These are phyloP conservation scores for Styphnolobium japonicum DNA, from an alignment of 306 rosid genomes.

Conservation along the genomic window DNA sequence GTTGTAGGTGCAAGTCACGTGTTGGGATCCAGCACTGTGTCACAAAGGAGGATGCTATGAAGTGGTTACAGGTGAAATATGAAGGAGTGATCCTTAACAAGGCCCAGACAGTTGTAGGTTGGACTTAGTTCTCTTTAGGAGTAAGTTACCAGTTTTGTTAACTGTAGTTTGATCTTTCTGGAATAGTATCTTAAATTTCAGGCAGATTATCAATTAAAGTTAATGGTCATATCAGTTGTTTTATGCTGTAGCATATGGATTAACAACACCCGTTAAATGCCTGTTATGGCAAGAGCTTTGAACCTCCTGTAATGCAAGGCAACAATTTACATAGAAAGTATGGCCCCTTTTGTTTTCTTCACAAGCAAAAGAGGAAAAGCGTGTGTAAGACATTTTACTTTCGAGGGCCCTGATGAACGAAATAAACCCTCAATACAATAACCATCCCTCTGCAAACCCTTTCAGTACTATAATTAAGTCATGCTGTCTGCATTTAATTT, in stretches of 20 bases:
- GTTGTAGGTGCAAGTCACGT: slow-evolving; percentile 75
- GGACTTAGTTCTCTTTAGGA: slow-evolving; percentile 12
- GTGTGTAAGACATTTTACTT: not conserved
- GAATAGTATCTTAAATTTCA: slow-evolving; percentile 10
- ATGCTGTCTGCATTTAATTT: not conserved
- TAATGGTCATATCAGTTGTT: not conserved
- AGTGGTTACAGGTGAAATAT: slow-evolving; percentile 91
- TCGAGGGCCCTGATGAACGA: not conserved
- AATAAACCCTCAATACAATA: not conserved
- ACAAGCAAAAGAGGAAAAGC: not conserved
- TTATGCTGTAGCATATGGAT: not conserved
- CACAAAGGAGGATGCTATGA: slow-evolving; percentile 85
- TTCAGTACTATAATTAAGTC: not conserved
- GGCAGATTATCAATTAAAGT: not conserved
- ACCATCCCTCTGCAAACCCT: not conserved
- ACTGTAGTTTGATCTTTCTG: slow-evolving; percentile 18
- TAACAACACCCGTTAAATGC: not conserved
- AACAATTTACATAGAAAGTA: not conserved
- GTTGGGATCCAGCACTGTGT: slow-evolving; percentile 90
- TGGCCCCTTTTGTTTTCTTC: not conserved
- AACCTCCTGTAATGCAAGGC: not conserved
- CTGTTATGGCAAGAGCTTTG: not conserved
- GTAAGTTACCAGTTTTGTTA: slow-evolving; percentile 25
- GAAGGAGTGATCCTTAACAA: slow-evolving; percentile 93
- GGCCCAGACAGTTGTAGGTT: slow-evolving; percentile 50